Evolutionary conservation across 768 basidiomycete genomes (phyloP), one percentile per base, ranked within the genome.

Genomic region (Lepiota venenata): DNA sequence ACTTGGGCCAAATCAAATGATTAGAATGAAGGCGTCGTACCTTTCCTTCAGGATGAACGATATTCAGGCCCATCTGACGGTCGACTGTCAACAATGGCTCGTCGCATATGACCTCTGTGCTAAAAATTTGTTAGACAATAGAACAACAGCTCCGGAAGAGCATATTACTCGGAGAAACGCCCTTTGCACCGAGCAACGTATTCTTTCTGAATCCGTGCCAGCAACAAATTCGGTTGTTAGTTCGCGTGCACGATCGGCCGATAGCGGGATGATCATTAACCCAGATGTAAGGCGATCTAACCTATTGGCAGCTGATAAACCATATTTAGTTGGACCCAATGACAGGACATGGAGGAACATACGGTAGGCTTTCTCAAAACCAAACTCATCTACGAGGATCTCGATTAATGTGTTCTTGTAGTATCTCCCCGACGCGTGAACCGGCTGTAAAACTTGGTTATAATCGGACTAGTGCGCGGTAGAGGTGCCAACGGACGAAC

Each of bases 1-100:
- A 36, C 39, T 38, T 16, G 38, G 35, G 38, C 38, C 38, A 27
- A 20, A 39, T 32, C 32, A n/a, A n/a, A n/a, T n/a, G n/a, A n/a
- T n/a, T n/a, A 41, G 32, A 18, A 21, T 12, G 21, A 49, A 47
- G 53, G 14, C 49, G 51, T 36, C 16, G 36, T 62, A 92, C 93
- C 79, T 98, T 94, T 40, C 97, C 97, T 53, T 95, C 85, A 0
- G 95, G 93, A 64, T 97, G 93, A 14, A 98, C 91, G 48, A 98
- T 88, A 57, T 98, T 98, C 43, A 99, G 70, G 3, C 97, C 97
- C 86, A 98, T 94, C 66, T 98, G 95, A 48, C 94, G 80, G 70
- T 99, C 97, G 1, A 98, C 85, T 0, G 93, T 94, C 54, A 99
- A 69, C 6, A 99, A 71, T 1, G 93, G 91, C 63, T 93, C 77